Evolutionary conservation across 2,329 filamentous ascomycete genomes (phyloP).

Genomic region (Talaromyces rugulosus): DNA sequence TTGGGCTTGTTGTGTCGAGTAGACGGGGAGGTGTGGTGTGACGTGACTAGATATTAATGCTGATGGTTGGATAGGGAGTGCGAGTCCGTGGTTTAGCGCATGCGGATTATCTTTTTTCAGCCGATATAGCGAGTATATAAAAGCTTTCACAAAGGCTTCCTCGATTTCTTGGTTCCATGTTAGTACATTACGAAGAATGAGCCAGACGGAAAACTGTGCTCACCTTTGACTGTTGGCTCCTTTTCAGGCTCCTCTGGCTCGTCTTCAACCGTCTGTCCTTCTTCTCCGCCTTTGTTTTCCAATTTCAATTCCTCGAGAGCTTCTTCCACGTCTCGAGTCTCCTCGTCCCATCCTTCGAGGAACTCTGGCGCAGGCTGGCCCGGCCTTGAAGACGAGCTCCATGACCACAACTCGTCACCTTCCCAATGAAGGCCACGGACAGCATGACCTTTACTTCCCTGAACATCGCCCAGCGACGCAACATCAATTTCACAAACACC

Average conservation of each 20-base stretch:
- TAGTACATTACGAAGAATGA: constrained; percentile 12
- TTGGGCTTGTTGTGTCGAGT: constrained; percentile 51
- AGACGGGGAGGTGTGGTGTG: constrained; percentile 62
- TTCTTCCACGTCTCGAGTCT: constrained; percentile 23
- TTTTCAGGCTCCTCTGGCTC: constrained; percentile 37
- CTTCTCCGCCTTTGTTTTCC: constrained; percentile 39
- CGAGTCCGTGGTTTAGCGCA: constrained; percentile 51
- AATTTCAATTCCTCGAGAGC: constrained; percentile 40
- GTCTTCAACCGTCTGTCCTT: constrained; percentile 25
- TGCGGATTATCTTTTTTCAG: constrained; percentile 54
- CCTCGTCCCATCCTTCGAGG: constrained; percentile 49
- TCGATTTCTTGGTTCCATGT: constrained; percentile 56
- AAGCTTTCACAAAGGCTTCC: constrained; percentile 60
- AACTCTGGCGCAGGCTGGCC: constrained; percentile 51
- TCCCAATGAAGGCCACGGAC: constrained; percentile 64
- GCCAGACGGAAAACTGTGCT: neutral
- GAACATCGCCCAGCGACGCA: constrained; percentile 49
- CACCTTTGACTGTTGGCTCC: constrained; percentile 57
- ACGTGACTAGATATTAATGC: constrained; percentile 60
- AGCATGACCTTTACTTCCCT: constrained; percentile 60
- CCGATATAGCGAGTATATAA: constrained; percentile 59
- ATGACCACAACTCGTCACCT: constrained; percentile 66
- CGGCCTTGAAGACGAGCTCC: constrained; percentile 52
- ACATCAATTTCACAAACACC: constrained; percentile 64
- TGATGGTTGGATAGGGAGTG: constrained; percentile 61